Conservation (phyloP, 352 stramenopile species). For the Peronospora destructor region DNA sequence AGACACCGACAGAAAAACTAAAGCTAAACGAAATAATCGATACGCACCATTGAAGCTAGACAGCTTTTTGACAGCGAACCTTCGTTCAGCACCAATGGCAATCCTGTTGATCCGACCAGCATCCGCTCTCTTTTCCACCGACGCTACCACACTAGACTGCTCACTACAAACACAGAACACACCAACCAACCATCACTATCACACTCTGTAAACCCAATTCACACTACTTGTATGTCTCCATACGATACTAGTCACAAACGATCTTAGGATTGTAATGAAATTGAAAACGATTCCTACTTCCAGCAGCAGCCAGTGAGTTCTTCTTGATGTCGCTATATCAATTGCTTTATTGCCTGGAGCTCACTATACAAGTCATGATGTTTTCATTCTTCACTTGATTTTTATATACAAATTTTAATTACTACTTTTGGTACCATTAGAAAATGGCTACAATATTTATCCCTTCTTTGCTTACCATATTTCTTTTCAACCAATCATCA, state of each 20-base stretch:
- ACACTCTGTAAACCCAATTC: neutral
- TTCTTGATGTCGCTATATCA: slow-evolving; percentile 59
- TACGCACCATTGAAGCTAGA: slow-evolving; percentile 32
- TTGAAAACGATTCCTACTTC: neutral
- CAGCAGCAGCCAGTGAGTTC: slow-evolving; percentile 25
- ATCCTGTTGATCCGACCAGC: slow-evolving; percentile 29
- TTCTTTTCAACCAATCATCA: slow-evolving; percentile 5
- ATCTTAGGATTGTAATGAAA: slow-evolving; percentile 1
- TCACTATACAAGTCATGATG: slow-evolving; percentile 26
- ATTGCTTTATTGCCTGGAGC: slow-evolving; percentile 44
- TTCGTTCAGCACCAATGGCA: slow-evolving; percentile 26
- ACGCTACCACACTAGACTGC: slow-evolving; percentile 39
- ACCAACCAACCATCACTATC: neutral
- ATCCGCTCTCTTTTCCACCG: slow-evolving; percentile 55
- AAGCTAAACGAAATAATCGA: neutral
- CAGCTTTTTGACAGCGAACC: slow-evolving; percentile 30
- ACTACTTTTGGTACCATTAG: too few relatives aligned
- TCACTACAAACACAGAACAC: neutral
- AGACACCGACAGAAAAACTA: neutral
- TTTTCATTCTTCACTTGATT: neutral
- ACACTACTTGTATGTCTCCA: slow-evolving; percentile 1
- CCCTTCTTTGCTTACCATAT: too few relatives aligned
- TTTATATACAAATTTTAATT: too few relatives aligned
- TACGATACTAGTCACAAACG: slow-evolving; percentile 22
- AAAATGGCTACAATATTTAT: too few relatives aligned